Evolutionary conservation across 139 green algal species (phyloP), one percentile per base, ranked within the genome.

Genomic region (Tetradesmus lagerheimii): DNA sequence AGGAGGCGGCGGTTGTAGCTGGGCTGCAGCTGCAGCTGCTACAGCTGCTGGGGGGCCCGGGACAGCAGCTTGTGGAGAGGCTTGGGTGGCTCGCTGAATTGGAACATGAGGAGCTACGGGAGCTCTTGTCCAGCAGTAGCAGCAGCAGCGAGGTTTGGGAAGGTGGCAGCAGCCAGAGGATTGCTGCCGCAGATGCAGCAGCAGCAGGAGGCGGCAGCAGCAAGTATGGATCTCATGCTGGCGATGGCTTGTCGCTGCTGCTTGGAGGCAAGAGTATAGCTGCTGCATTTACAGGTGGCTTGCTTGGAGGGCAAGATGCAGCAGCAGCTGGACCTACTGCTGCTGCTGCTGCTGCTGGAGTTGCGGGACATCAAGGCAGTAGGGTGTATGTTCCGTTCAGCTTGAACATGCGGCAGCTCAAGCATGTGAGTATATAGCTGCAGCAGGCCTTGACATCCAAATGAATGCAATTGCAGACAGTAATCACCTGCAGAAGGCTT

Each of bases 21-120:
- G 83, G 83, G 64, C 34, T 88, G 83, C 83, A 88, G 62, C 83
- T 88, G 83, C 83, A 88, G 38, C 64, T 88, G 62, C 83, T 88
- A 64, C 83, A 88, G 83, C 83, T 88, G 38, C 83, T 88, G 64
- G 83, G 83, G 5, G 62, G 37, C 23, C 9, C 38, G 0, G 83
- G 83, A 15, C 62, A 80, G 62, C 82, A 88, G 83, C 64, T 88
- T 25, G 83, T 64, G 34, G 57, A 88, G 27, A 12, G 83, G 14
- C 62, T 88, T 27, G 83, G 83, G 14, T 88, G 83, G 83, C 27
- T 88, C 27, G 83, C 83, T 23, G 64, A 88, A 25, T 16, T 88
- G 62, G 83, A 88, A 39, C 38, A 66, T 31, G 43, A 80, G 64
- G 83, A 88, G 62, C 64, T 80, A 2, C 12, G 27, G 11, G 83